Base-by-base conservation (phyloP, 306 rosid species). In the Begonia loranthoides region DNA sequence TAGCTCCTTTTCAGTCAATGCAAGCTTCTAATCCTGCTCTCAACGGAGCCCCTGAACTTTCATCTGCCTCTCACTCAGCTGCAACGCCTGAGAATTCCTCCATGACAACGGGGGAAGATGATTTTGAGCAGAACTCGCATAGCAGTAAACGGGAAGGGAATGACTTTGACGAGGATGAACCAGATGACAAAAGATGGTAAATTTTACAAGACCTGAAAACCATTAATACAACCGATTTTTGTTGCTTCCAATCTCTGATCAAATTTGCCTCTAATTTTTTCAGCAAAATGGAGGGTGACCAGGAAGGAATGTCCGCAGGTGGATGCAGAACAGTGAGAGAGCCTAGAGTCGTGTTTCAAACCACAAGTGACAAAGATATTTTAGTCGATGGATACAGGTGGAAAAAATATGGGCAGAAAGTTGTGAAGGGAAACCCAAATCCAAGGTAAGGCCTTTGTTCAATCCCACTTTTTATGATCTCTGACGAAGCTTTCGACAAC, bases 31-130 rank as follows among this genome's bases (percentile, higher is more conserved):
- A 68, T 67, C 34, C 52, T 50, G 50, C 54, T 17, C 39, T 22
- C 64, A 49, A 28, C 68, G 93, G 67, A 39, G 45, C 64, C 54
- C 57, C 59, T 44, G 74, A 82, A 55, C 84, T 70, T 21, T 73
- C 88, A 22, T 75, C 66, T 22, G 66, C 67, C 51, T 48, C 79
- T 2, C 82, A 65, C 45, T 80, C 74, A 2, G 73, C 59, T 33
- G 73, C 77, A 15, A 88, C 93, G 11, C 94, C 94, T 0, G 96
- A 84, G 24, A 79, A 84, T 59, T 88, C 96, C 9, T 84, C 94
- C 0, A 51, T 79, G 1, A 76, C 95, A 1, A 52, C 75, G 10
- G 96, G 84, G 12, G 93, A 77, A 43, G 93, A 88, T 38, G 93
- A 84, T 36, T 66, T 72, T 52, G 88, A 70, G 49, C 82, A 85